Base-by-base conservation (phyloP, 2,329 filamentous ascomycete genomes). In the Beauveria asiatica region DNA sequence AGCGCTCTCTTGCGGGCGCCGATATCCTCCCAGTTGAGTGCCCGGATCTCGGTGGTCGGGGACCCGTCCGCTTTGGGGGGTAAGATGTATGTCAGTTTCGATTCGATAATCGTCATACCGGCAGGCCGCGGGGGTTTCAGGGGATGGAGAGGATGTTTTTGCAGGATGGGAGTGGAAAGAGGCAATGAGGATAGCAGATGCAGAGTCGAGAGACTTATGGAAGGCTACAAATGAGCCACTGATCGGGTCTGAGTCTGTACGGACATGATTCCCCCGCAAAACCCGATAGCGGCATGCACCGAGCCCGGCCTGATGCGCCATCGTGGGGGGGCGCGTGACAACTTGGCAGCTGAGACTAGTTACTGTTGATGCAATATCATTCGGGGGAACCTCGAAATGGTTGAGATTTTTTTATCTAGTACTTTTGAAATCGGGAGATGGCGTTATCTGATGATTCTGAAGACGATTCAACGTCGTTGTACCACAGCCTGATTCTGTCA, bases 1-100 rank as follows among this genome's bases (percentile, higher is more conserved):
- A 73, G 69, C 48, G 73, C 70, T 27, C 77, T 74, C 66, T 80
- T 80, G 58, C 70, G 69, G n/a, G 72, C 73, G 3, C 71, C 73
- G 25, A 76, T 68, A 5, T 70, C 65, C 65, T 80, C 72, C 78
- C 78, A 80, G 13, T 21, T 23, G n/a, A 51, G 37, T 6, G 50
- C 23, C 21, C 44, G 57, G 16, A 49, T 59, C 16, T 59, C 39
- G 16, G 45, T 37, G 17, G 46, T 39, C 3, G 17, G 33, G 17
- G 23, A 33, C 2, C 33, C 37, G 6, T 57, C 44, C 23, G 17
- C 19, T 11, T 42, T 57, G 17, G 33, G 9, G 33, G 21, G 3
- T 4, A 59, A n/a, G 13, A 37, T 5, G 19, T 21, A 33, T 11
- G 48, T 44, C 16, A 52, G 56, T 16, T 52, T 50, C 1, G 48